Evolutionary conservation across 306 rosid genomes (phyloP), one percentile per base, ranked within the genome.

Genomic region (Mucuna pruriens): DNA sequence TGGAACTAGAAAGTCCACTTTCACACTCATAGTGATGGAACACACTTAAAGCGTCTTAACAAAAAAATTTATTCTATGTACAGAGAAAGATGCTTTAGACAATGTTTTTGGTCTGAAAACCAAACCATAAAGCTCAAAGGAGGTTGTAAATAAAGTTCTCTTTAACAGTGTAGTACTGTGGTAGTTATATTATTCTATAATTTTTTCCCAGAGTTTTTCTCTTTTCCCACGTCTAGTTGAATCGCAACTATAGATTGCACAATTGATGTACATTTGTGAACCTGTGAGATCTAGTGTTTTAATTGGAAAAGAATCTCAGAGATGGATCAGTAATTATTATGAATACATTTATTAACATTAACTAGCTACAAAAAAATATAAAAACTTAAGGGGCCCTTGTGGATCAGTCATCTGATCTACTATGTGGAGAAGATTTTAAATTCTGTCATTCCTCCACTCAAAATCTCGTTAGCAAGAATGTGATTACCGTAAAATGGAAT

Each of bases 11-110:
- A 88, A 81, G 69, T 83, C 74, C 85, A 78, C 76, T 78, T 81
- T 22, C 78, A 78, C 84, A 57, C 71, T 61, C 86, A 73, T 87
- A 79, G 65, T 38, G 81, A 75, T 89, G 83, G 31, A 77, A 55
- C 73, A 26, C 46, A 57, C 58, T 65, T 67, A 60, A 76, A 87
- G 75, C 70, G 71, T 76, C 86, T 80, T 52, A 75, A 46, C 26
- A 75, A 67, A 75, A 51, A 15, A 34, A 57, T 25, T 62, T 48
- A 82, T 45, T 51, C 51, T 31, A 57, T 33, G 15, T 71, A 33
- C 57, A 19, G 25, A 17, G n/a, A 44, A 82, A 74, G 74, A 78
- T 74, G 49, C 67, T 80, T 70, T 80, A 48, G 33, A 68, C 78
- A 25, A 20, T 25, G 61, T 62, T 38, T 26, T 2, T 74, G 57